These are phyloP conservation scores for Pseudonitzschia multiseries DNA, from an alignment of 108 stramenopile genomes.

Conservation along the genomic window DNA sequence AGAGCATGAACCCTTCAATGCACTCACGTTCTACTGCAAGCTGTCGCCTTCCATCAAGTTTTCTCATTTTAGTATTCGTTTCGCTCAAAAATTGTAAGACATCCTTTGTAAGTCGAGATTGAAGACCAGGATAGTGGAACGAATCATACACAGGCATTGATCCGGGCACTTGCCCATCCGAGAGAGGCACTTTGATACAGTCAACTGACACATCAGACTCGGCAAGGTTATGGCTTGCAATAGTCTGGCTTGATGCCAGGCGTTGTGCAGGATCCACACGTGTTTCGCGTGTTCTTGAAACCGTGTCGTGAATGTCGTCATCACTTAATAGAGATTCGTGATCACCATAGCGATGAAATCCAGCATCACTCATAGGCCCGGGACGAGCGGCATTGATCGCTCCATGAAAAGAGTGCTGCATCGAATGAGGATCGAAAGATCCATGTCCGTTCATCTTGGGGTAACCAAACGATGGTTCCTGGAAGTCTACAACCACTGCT, in stretches of 20 bases:
- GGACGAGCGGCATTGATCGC: constrained; percentile 37
- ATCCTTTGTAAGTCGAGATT: constrained; percentile 69
- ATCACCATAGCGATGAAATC: constrained; percentile 61
- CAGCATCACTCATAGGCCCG: constrained; percentile 86
- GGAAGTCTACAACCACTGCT: constrained; percentile 41
- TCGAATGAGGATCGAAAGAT: constrained; percentile 45
- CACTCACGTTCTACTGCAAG: constrained; percentile 43
- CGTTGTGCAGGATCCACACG: constrained; percentile 35
- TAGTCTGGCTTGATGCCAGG: constrained; percentile 56
- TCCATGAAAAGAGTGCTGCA: constrained; percentile 45
- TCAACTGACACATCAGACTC: constrained; percentile 74
- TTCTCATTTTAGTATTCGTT: constrained; percentile 49
- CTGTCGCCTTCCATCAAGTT: constrained; percentile 49
- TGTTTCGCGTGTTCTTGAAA: constrained; percentile 21
- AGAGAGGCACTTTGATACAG: constrained; percentile 28
- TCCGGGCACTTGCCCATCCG: constrained; percentile 7
- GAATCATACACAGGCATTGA: constrained; percentile 29
- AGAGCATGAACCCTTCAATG: neutral
- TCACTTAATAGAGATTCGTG: constrained; percentile 68
- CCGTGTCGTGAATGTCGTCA: constrained; percentile 54
- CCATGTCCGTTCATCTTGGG: constrained; percentile 24
- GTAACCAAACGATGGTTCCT: constrained; percentile 27
- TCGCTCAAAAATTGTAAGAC: constrained; percentile 52
- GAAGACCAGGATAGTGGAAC: constrained; percentile 46
- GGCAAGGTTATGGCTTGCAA: constrained; percentile 57